phyloP scores from a whole-genome alignment of 768 basidiomycete species.

The Cyclocybe cylindracea region DNA sequence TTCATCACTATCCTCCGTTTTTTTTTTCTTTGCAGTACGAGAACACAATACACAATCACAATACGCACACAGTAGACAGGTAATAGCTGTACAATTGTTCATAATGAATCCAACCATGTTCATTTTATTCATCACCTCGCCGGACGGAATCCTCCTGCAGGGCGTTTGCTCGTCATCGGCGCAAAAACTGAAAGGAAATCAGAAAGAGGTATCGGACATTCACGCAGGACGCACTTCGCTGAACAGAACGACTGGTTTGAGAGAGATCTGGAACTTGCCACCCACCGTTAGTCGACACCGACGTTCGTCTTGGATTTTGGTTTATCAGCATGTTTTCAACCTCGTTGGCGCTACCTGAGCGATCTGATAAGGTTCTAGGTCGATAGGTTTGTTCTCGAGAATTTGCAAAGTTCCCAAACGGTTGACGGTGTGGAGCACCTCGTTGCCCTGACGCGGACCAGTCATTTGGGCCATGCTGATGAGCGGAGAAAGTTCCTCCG shows the following conservation, averaged over 20 bases:
- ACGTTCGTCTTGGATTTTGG: constrained; percentile 16
- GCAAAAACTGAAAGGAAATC: constrained; percentile 40
- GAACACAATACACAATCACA: constrained; percentile 3
- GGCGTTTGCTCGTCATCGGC: constrained; percentile 30
- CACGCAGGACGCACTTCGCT: constrained; percentile 21
- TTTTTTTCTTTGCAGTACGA: not conserved
- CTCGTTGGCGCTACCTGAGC: constrained; percentile 69
- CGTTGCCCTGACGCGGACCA: constrained; percentile 28
- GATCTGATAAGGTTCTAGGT: constrained; percentile 51
- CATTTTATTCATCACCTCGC: constrained; percentile 17
- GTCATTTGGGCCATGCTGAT: constrained; percentile 19
- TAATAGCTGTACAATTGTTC: constrained; percentile 9
- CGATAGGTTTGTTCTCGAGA: constrained; percentile 42
- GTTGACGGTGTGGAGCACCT: constrained; percentile 50
- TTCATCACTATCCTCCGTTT: not conserved
- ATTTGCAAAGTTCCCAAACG: constrained; percentile 32
- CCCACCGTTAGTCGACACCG: constrained; percentile 13
- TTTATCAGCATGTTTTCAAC: constrained; percentile 66
- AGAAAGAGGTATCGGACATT: not conserved
- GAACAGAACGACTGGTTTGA: constrained; percentile 18
- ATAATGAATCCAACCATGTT: constrained; percentile 2
- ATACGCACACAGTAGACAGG: constrained; percentile 13
- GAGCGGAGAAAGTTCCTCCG: constrained; percentile 25
- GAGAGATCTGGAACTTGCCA: constrained; percentile 21
- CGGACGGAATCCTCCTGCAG: constrained; percentile 46